Percentiles rank a stretch among this genome's conserved stretches.
Evolutionary conservation across 208 protist species (phyloP).

Genomic region (Herpetomonas muscarum): DNA sequence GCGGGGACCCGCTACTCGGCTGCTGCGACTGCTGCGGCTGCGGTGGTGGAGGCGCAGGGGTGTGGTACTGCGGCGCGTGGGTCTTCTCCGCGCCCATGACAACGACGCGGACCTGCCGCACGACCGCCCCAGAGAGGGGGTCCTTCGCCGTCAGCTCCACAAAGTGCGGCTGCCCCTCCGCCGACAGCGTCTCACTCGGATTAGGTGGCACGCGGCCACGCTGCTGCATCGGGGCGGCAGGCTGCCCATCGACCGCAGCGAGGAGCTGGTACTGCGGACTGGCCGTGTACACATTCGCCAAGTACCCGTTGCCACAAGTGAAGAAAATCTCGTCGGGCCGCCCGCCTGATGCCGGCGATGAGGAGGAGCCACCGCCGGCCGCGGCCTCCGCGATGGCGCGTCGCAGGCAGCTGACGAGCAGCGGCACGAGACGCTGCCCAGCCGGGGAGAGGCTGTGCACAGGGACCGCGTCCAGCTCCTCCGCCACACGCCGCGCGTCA

Average conservation of each 20-base stretch:
- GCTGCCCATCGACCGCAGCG: conserved; percentile 44
- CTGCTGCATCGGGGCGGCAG: conserved; percentile 44
- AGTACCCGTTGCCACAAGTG: conserved; percentile 46
- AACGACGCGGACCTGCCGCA: conserved; percentile 34
- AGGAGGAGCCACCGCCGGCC: conserved; percentile 1
- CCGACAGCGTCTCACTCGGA: conserved; percentile 11
- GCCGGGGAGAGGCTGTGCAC: conserved; percentile 22
- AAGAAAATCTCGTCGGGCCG: conserved; percentile 46
- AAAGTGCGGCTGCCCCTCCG: conserved; percentile 37
- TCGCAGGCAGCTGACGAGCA: conserved; percentile 48
- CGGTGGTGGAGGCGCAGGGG: conserved; percentile 1
- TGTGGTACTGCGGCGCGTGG: no score
- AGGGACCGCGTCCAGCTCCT: conserved; percentile 33
- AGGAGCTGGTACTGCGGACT: conserved; percentile 46
- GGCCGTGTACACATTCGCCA: conserved; percentile 64
- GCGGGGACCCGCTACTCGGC: not conserved
- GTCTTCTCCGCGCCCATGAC: conserved; percentile 39
- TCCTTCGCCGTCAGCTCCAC: conserved; percentile 60
- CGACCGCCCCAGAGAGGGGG: conserved; percentile 27
- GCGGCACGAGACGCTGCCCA: conserved; percentile 47
- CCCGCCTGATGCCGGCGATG: no score
- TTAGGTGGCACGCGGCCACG: conserved; percentile 58
- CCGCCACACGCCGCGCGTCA: conserved; percentile 29
- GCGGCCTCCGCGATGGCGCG: conserved; percentile 19
- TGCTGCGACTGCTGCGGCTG: not conserved